Base-by-base conservation (phyloP, 2,329 filamentous ascomycete genomes). In the Colletotrichum truncatum region DNA sequence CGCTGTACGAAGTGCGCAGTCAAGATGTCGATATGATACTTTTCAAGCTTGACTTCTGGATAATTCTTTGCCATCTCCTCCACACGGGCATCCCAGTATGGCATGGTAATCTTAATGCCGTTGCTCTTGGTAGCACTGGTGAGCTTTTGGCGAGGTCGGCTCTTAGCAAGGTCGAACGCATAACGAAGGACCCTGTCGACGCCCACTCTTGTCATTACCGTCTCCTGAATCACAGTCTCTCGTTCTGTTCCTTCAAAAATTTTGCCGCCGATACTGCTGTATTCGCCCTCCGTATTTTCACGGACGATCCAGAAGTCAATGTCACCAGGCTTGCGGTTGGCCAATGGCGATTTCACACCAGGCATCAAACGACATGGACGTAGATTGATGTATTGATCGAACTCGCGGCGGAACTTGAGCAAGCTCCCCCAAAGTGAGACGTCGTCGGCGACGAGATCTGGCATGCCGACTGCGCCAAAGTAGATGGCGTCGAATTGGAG, bases 11-110 rank as follows among this genome's bases (percentile, higher is more conserved):
- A 90, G 12, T 87, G 80, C 11, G 85, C 85, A 1, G 88, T 90
- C 87, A 90, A 89, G 6, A 88, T 87, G 73, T 90, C 88, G 6
- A 90, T 88, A 18, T 90, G 78, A 85, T 90, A 89, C 80, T 90
- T 90, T 64, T 90, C 88, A 45, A 84, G 79, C 26, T 80, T 82
- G 2, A 91, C 87, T 69, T 89, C 86, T 0, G 85, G 84, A 69
- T 87, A 91, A 5, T 89, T 86, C 62, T 77, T 80, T 0, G 82
- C 81, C 3, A 90, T 83, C 25, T 82, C 79, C 0, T 75, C 76
- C 0, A 87, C 87, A 10, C 90, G 81, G 69, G 90, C 87, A 70
- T 91, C 88, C 89, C 88, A 91, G 63, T 91, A 81, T 1, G 91
- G 88, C 87, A 91, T 89, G 0, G 88, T 88, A 57, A 90, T 89